Base-by-base conservation (phyloP, 805 yeast genomes). In the Cyberlindnera mycetangii region DNA sequence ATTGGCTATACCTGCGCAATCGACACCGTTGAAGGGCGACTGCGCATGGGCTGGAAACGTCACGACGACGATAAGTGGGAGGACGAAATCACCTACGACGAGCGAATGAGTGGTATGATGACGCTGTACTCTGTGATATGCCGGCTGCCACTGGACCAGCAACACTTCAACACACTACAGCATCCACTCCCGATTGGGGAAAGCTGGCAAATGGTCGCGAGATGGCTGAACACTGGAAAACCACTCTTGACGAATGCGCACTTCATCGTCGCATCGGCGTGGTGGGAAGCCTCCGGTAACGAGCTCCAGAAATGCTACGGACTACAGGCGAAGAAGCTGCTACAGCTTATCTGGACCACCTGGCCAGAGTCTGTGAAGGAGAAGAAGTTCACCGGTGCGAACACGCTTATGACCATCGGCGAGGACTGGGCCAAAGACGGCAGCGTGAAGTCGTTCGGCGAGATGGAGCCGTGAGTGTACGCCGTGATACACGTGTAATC, bases 281-380 rank as follows among this genome's bases (percentile, higher is more conserved):
- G 97, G 97, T 89, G 97, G 96, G 98, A 93, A 52, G 79, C 89
- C 5, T 72, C 84, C 39, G 90, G 86, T 0, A 49, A 54, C 8
- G 71, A 79, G 33, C 77, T 92, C 44, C 42, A 72, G 7, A 57
- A 59, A 9, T 74, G 71, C 1, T 92, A 81, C 61, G 89, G 90
- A 0, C 63, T 51, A 5, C 98, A 92, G 66, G 93, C 79, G 3
- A 44, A 36, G 5, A 93, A 93, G 60, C 43, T 89, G 22, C 54
- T 89, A 46, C 53, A 50, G 7, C 51, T 76, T 10, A 59, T 79
- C 6, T 71, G 75, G 45, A 60, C 58, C 3, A 69, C 63, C 1
- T 82, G 89, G 81, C 74, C 88, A 0, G 47, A 59, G n/a, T 52
- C 67, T 2, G 78, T 77, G 4, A 67, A 69, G 2, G 80, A 74